phyloP scores from a whole-genome alignment of 2,329 filamentous ascomycete species.

The Exophiala alcalophila region DNA sequence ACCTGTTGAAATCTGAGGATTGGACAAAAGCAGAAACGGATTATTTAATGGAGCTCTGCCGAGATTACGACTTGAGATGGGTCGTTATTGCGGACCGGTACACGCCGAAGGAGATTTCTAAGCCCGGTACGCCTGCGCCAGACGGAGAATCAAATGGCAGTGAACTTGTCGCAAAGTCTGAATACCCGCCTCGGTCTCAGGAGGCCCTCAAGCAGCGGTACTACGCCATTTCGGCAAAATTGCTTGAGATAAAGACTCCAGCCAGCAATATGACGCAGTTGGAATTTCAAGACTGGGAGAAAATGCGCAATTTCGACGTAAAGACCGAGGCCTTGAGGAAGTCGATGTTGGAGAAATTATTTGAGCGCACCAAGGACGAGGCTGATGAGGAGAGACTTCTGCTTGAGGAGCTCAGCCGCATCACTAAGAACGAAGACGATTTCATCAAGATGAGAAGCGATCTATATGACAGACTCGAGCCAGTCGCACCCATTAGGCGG shows the following conservation, averaged over 20 bases:
- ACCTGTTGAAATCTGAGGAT: slow-evolving; percentile 67
- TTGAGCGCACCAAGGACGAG: slow-evolving; percentile 79
- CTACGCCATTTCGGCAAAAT: slow-evolving; percentile 78
- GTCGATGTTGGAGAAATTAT: slow-evolving; percentile 73
- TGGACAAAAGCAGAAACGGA: slow-evolving; percentile 95
- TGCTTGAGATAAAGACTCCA: slow-evolving; percentile 77
- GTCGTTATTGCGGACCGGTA: slow-evolving; percentile 90
- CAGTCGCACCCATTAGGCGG: slow-evolving; percentile 67
- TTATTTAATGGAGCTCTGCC: slow-evolving; percentile 73
- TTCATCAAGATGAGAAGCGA: slow-evolving; percentile 87
- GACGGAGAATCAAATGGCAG: slow-evolving; percentile 36
- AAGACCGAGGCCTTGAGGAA: slow-evolving; percentile 77
- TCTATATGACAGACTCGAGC: slow-evolving; percentile 81
- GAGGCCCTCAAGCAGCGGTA: slow-evolving; percentile 91
- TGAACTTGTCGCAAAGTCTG: slow-evolving; percentile 27
- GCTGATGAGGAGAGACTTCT: slow-evolving; percentile 88
- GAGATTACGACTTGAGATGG: slow-evolving; percentile 85
- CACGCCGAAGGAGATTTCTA: slow-evolving; percentile 52
- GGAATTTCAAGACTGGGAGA: slow-evolving; percentile 79
- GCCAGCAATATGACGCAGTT: slow-evolving; percentile 81
- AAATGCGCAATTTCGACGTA: slow-evolving; percentile 82
- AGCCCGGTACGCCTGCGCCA: slow-evolving; percentile 6
- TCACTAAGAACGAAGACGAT: slow-evolving; percentile 78
- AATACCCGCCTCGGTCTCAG: slow-evolving; percentile 60
- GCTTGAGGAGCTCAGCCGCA: slow-evolving; percentile 85